Evolutionary conservation across 208 protist species (phyloP), one percentile per base, ranked within the genome.

Genomic region (Wallacemonas rigidus): DNA sequence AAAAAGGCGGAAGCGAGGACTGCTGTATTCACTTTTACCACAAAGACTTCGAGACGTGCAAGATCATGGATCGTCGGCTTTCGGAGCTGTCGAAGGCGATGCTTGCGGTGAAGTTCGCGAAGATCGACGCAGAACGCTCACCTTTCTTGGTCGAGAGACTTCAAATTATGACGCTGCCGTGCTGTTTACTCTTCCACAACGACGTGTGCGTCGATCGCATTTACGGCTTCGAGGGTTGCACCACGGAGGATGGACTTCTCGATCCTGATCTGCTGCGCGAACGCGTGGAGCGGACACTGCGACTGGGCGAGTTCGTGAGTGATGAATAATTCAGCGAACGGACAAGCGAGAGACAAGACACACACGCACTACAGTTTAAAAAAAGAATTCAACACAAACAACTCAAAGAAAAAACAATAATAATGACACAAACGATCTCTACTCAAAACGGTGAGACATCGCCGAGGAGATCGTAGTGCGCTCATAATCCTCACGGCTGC

Each of bases 11-110:
- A 1, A 97, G 87, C 38, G 82, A 96, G 36, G 80, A 91, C 60
- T 84, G 86, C 11, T 94, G 91, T 50, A 86, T 94, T 50, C 95
- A 98, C 81, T 98, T 99, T 72, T 99, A 91, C 70, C 96, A 99
- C 82, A 90, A 93, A 41, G 95, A 98, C 68, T 99, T 99, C 77
- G 88, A 96, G 69, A 83, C 94, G 4, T 99, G 98, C 83, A 96
- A 98, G 72, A 89, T 99, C 61, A 83, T 99, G 56, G 97, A 99
- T 82, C 85, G 91, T 45, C 93, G 95, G 40, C 81, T 99, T n/a
- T 83, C 82, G 5, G 88, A 92, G 56, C 72, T 99, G 4, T 75
- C 94, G 17, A 80, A 84, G 57, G 62, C 72, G 62, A 79, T 98
- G 72, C 45, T 98, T 38, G 58, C 79, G 35, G 88, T 97, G 53